Base-by-base conservation (phyloP, 768 basidiomycete species). In the Russula ochroleuca region DNA sequence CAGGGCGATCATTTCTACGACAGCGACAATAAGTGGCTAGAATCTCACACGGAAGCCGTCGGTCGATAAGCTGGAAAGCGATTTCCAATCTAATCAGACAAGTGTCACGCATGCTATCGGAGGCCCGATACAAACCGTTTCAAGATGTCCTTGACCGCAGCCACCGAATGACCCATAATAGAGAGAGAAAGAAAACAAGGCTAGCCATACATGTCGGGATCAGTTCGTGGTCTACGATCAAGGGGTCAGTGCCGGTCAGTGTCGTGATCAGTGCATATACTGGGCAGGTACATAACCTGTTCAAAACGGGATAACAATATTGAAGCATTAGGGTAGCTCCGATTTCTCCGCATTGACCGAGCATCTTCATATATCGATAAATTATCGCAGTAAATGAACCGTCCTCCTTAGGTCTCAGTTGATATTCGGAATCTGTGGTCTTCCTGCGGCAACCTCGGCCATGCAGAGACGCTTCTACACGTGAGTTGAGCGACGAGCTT, bases 31-130 rank as follows among this genome's bases (percentile, higher is more conserved):
- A 48, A 25, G 37, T 37, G 13, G 43, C 25, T 48, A 23, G 33
- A 25, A 48, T 48, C 33, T 4, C 45, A 21, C 17, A 15, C 5
- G 21, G 57, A 58, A 13, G 47, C 35, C 11, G 5, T 37, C 2
- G 19, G n/a, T 25, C 10, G 15, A 58, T 49, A 38, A 23, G 37
- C 15, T 5, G 45, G 47, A 43, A 23, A 11, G 21, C 21, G 33
- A 23, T 37, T 47, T 33, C 43, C 56, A 2, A 57, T 21, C 57
- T 57, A 57, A 57, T 55, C 40, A 9, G 43, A 45, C 43, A 25
- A 25, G 25, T 10, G 19, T 57, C 47, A 37, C 31, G 35, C 11
- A 47, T n/a, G 3, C 10, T 47, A n/a, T n/a, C n/a, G n/a, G n/a
- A n/a, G n/a, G n/a, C n/a, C 45, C n/a, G 45, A 47, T 47, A 9